Base-by-base conservation (phyloP, 371 early-diverging fungal genomes). In the Coemansia sp. region DNA sequence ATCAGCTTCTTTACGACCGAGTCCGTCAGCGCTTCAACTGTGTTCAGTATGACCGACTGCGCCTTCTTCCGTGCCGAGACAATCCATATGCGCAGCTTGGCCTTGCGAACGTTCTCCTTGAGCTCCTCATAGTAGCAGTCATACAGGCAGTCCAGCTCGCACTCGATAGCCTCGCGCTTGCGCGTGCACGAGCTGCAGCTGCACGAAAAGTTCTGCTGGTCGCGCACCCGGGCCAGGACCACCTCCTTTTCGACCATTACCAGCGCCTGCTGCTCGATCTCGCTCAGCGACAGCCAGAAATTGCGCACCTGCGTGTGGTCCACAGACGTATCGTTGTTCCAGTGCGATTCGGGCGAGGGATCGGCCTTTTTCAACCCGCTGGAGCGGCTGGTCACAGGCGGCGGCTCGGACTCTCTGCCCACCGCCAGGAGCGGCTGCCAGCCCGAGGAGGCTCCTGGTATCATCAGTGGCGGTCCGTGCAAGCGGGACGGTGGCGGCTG, bases 61-160 rank as follows among this genome's bases (percentile, higher is more conserved):
- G 67, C 70, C 26, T 47, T 51, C 39, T 47, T 43, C 58, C 57
- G 45, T 1, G 68, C 62, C 5, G 52, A 39, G 7, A 41, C 54
- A 10, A 70, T 40, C 53, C 53, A 32, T n/a, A 42, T 36, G 47
- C 70, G 67, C 62, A 70, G 57, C 9, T 52, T 61, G 43, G 41
- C 70, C 31, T 52, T 65, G 16, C 62, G 62, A 38, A 55, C 91
- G 70, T 90, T 94, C 53, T 88, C 87, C 75, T 93, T 90, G 42
- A 95, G 81, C 72, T 93, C 94, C 57, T 93, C 91, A 70, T 92
- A 93, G 78, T 95, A 95, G 45, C 92, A 90, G 70, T 94, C 93
- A 69, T 96, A 96, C 4, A 96, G 81, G 8, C 88, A 82, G 68
- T 94, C 93, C 14, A 96, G 83, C 74, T 96, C 94, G 60, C 89